Conservation (phyloP, 768 basidiomycete species). For the Steccherinum ochraceum region DNA sequence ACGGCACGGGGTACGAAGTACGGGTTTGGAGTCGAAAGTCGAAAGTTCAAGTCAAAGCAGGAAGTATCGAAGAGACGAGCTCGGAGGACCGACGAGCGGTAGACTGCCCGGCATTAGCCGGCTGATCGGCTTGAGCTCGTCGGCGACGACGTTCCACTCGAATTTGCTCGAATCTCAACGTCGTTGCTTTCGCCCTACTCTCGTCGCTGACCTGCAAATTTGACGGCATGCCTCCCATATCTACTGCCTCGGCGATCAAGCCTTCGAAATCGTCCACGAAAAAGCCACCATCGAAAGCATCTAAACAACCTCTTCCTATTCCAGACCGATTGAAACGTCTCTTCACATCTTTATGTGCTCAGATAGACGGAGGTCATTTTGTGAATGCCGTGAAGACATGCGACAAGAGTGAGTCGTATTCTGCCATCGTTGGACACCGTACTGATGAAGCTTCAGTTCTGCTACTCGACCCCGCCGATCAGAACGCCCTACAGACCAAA, state of each 20-base stretch:
- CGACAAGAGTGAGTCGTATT: slow-evolving; percentile 67
- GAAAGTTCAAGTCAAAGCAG: no score
- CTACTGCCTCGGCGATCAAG: neutral
- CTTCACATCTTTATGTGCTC: slow-evolving; percentile 76
- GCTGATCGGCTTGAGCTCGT: no score
- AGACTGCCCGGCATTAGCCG: no score
- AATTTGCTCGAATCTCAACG: no score
- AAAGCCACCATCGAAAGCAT: slow-evolving; percentile 15
- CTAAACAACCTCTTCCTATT: slow-evolving; percentile 25
- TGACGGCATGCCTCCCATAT: slow-evolving; percentile 11
- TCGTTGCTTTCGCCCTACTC: no score
- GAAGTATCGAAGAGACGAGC: no score
- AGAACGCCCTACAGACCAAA: slow-evolving; percentile 76
- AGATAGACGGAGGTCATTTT: slow-evolving; percentile 88
- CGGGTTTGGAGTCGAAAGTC: no score
- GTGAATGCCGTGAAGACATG: slow-evolving; percentile 85
- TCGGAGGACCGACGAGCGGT: no score
- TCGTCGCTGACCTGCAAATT: no score
- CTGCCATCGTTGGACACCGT: no score
- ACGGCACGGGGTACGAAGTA: no score
- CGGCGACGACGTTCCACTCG: no score
- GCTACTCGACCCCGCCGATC: slow-evolving; percentile 54
- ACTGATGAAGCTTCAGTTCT: slow-evolving; percentile 48
- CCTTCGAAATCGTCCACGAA: slow-evolving; percentile 8
- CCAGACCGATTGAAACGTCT: slow-evolving; percentile 44